Evolutionary conservation across 768 basidiomycete genomes (phyloP), one percentile per base, ranked within the genome.

Genomic region (Hortiboletus campestris): DNA sequence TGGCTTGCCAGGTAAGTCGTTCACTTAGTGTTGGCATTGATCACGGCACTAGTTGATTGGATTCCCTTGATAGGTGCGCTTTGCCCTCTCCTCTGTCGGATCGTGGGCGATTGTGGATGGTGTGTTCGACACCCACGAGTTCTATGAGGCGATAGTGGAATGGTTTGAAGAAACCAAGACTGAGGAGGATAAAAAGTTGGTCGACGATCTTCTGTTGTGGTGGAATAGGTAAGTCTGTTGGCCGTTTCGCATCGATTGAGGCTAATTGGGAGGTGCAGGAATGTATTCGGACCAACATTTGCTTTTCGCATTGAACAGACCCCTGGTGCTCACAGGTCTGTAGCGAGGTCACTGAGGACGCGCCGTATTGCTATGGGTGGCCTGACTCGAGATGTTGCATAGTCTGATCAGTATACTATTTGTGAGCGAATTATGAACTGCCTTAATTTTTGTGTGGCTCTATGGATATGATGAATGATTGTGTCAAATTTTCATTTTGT

Each of bases 161-260:
- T 57, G 46, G 45, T 57, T 57, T 22, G 40, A 56, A 14, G 55
- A 46, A 8, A 43, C 25, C 5, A 25, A 25, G 25, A 25, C 25
- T 3, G 32, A 16, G 16, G 14, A 36, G 6, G 16, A 36, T 4
- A 14, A 17, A 6, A 36, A 13, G 14, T 36, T 36, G 2, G 35
- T 53, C 1, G 20, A 47, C 7, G 31, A 53, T 17, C 52, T 53
- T 22, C 25, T 46, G 29, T 17, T 40, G 14, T 47, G 46, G 29
- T 53, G 46, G 46, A 46, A 34, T 17, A 46, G 52, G 52, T 47
- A 35, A 12, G 29, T 36, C 16, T 1, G 31, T 32, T 1, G 17
- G 31, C 1, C 11, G 3, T 32, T 32, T 20, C 6, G 4, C 31
- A 19, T 46, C 12, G 3, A 19, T 3, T 46, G 29, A 8, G 1